Base-by-base conservation (phyloP, 805 yeast species). In the Cyberlindnera veronae region DNA sequence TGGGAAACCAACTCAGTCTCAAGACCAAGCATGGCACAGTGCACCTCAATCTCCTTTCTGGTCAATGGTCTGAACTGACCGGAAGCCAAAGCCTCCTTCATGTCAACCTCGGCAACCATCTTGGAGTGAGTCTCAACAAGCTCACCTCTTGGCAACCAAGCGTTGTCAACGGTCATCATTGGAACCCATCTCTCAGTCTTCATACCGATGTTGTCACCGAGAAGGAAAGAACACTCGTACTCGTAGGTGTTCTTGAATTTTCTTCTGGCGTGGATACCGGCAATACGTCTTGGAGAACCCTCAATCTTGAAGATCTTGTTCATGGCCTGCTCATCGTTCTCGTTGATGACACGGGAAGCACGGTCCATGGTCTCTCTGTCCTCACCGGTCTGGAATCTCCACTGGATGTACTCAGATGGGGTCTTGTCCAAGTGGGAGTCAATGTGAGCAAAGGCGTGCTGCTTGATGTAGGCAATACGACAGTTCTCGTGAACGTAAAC, bases 381-480 rank as follows among this genome's bases (percentile, higher is more conserved):
- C 80, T 93, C 99, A 90, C 99, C 99, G 68, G 99, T 93, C 80
- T 93, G 99, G 97, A 91, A 93, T 84, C 99, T 93, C 99, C 99
- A 93, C 79, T 93, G 99, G 63, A 93, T 93, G 79, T 93, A 93
- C 80, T 93, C 99, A 64, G 97, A 89, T 68, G 99, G 99, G 66
- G 99, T 93, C 82, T 85, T 87, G 82, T 93, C 99, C 71, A 91
- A 81, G 71, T 93, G 99, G 68, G 85, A 81, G 74, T 95, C 99
- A 66, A 93, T 91, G 74, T 93, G 99, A 55, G 98, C 98, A 68
- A 93, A 93, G 72, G 99, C 99, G 73, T 95, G 99, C 79, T 93
- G 99, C 79, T 93, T 93, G 64, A 93, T 90, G 93, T 93, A 93
- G 66, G 98, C 99, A 65, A 93, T 93, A 84, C 99, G 95, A 80